Conservation (phyloP, 257 asterid genomes). For the Nyctanthes arbortristis region DNA sequence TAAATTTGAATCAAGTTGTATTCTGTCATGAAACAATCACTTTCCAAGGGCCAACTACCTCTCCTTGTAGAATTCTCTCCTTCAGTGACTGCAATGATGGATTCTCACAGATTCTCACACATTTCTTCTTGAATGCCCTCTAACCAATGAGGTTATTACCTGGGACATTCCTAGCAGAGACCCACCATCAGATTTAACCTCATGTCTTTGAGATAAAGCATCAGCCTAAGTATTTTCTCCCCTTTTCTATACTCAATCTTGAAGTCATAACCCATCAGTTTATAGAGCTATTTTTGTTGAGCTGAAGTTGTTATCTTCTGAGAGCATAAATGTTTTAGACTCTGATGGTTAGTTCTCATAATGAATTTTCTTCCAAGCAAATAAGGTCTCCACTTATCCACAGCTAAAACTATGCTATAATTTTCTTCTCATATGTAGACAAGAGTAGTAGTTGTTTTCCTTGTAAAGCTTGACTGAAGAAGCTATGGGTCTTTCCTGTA, state of each 20-base stretch:
- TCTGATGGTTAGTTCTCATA: not conserved
- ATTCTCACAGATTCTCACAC: not conserved
- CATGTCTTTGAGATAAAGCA: not conserved
- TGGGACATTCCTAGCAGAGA: not conserved
- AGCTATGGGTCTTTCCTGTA: not conserved
- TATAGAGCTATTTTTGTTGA: not conserved
- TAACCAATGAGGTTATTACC: not conserved
- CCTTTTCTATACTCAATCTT: not conserved
- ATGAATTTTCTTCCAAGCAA: not conserved
- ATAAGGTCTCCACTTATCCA: too few species aligned
- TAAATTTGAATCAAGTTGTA: not conserved
- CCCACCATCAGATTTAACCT: not conserved
- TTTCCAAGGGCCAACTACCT: not conserved
- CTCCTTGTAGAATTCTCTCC: not conserved
- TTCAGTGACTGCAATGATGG: not conserved
- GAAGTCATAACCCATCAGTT: not conserved
- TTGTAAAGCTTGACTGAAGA: not conserved
- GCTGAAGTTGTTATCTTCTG: not conserved
- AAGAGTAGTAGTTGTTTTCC: too few species aligned
- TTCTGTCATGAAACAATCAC: not conserved
- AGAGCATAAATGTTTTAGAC: not conserved
- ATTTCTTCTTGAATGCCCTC: not conserved
- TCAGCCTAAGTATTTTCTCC: not conserved
- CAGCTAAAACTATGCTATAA: too few species aligned
- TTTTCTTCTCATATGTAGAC: too few species aligned